Base-by-base conservation (phyloP, 805 yeast genomes). In the Wickerhamiella dianesei region DNA sequence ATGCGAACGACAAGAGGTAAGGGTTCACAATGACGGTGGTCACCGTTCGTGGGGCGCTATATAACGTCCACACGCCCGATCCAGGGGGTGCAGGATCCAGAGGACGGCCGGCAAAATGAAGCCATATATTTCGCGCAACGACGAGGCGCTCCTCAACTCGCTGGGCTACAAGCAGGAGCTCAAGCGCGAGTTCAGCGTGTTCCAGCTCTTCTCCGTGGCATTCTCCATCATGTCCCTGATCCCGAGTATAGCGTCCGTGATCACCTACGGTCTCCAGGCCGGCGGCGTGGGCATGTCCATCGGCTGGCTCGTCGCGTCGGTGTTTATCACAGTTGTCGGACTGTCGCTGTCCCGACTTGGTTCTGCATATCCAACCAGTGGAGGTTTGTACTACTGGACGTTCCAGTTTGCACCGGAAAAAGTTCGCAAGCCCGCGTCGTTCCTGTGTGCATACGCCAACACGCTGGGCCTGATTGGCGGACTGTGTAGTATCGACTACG, bases 151-250 rank as follows among this genome's bases (percentile, higher is more conserved):
- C 32, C 58, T 64, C 37, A 53, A 53, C 51, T 76, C 76, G 51
- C 75, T 81, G 47, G 88, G 88, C 4, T 80, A 81, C 61, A 79
- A 78, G 58, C 82, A 78, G 55, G 86, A 81, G 55, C 64, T 80
- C 46, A 67, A 66, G 37, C 72, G 88, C 59, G 69, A 70, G 35
- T 81, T 77, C 56, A 68, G 77, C 1, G 73, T 80, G 1, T 50
- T 76, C 42, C 82, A 79, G 61, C 78, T 79, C 9, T 80, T 81
- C 57, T 84, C 83, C 44, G 75, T 80, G 45, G 82, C 85, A 1
- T 80, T 79, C 55, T 73, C 80, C 16, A 79, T 81, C 58, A 80
- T 81, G 85, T 82, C 85, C 8, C 62, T 80, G 44, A 53, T 55
- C 14, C 83, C 83, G 0, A 73, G 80, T 12, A 75, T 79, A 44